Percentiles rank a stretch among this genome's conserved stretches.
Evolutionary conservation across 805 yeast species (phyloP).

Genomic region (Monosporozyma aquatica): DNA sequence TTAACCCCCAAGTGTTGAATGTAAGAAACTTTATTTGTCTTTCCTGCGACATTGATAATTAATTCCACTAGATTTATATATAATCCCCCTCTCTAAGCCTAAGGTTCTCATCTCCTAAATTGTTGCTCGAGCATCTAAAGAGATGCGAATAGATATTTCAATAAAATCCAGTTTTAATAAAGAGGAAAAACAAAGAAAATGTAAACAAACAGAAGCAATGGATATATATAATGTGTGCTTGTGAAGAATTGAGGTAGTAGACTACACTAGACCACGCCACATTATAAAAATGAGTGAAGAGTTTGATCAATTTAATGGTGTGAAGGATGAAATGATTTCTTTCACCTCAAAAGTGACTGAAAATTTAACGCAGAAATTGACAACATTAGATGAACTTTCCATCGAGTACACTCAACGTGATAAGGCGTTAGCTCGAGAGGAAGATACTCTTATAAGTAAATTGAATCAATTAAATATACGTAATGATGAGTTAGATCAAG

Average conservation of each 20-base stretch:
- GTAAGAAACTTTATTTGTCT: slow-evolving; percentile 45
- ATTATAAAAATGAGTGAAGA: slow-evolving; percentile 3
- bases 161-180: too few species aligned
- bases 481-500: background rate
- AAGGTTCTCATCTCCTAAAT: too few species aligned
- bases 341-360: slow-evolving; percentile 8
- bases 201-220: slow-evolving; percentile 1
- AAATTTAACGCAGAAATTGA: slow-evolving; percentile 17
- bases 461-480: background rate
- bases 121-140: too few species aligned
- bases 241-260: too few species aligned
- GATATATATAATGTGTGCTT: too few species aligned
- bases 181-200: too few species aligned
- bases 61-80: too few species aligned
- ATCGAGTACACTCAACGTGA: background rate
- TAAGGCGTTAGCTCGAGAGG: background rate
- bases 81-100: too few species aligned
- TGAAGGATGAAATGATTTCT: slow-evolving; percentile 8
- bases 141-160: too few species aligned
- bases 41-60: slow-evolving; percentile 1
- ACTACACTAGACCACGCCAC: too few species aligned
- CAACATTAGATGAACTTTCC: background rate
- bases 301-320: slow-evolving; percentile 3
- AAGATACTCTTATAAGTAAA: background rate
- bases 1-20: slow-evolving; percentile 84